These are phyloP conservation scores for Nematocida ironsii DNA, from an alignment of 371 early-diverging fungal genomes.

Conservation along the genomic window DNA sequence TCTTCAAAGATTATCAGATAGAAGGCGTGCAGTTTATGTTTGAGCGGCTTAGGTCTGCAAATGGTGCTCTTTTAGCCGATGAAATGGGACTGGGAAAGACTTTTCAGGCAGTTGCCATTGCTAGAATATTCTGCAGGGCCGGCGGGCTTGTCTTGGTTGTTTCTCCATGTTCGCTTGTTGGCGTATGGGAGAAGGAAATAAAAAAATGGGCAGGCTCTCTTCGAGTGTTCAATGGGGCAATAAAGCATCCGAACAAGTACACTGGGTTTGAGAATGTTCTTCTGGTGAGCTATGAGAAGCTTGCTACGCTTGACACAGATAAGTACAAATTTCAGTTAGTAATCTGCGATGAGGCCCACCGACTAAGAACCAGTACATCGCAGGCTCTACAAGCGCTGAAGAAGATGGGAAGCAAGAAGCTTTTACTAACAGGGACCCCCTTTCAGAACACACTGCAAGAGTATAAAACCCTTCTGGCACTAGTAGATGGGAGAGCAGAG, in stretches of 20 bases:
- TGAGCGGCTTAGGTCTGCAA: slow-evolving; percentile 65
- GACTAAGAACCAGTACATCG: slow-evolving; percentile 94
- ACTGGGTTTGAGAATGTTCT: slow-evolving; percentile 80
- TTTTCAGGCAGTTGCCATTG: slow-evolving; percentile 87
- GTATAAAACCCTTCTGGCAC: slow-evolving; percentile 95
- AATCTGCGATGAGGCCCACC: slow-evolving; percentile 96
- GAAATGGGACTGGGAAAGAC: slow-evolving; percentile 99
- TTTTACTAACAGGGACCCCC: slow-evolving; percentile 96
- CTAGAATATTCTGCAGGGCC: slow-evolving; percentile 76
- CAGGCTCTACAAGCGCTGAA: slow-evolving; percentile 84
- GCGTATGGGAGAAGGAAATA: slow-evolving; percentile 91
- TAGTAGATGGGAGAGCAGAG: slow-evolving; percentile 73
- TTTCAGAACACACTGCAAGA: slow-evolving; percentile 95
- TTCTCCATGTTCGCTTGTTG: slow-evolving; percentile 89
- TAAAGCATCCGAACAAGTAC: slow-evolving; percentile 76
- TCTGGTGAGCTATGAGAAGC: slow-evolving; percentile 92
- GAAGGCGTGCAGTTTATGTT: slow-evolving; percentile 72
- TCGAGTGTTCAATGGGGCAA: slow-evolving; percentile 83
- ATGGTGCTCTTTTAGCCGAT: slow-evolving; percentile 90
- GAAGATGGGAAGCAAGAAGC: slow-evolving; percentile 77
- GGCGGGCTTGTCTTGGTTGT: slow-evolving; percentile 79
- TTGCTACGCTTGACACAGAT: slow-evolving; percentile 79
- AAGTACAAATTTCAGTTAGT: slow-evolving; percentile 85
- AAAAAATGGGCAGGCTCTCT: slow-evolving; percentile 83
- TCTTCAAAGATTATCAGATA: slow-evolving; percentile 70